phyloP scores from a whole-genome alignment of 2,329 filamentous ascomycete genomes.

The Talaromyces sp. region DNA sequence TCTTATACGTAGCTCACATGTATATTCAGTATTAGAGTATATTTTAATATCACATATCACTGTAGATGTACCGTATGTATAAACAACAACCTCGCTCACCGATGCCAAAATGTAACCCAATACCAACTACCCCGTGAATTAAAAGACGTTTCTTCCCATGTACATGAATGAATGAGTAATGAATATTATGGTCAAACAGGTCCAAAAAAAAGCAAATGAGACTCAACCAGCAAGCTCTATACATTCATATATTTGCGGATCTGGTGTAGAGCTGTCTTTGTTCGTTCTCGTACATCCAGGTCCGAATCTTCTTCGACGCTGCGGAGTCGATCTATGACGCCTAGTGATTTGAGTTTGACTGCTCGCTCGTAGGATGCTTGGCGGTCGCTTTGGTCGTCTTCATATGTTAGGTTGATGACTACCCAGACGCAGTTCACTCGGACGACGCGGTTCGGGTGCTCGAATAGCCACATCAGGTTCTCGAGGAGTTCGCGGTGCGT shows the following conservation, averaged over 20 bases:
- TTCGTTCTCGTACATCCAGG: conserved; percentile 78
- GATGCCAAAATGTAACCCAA: conserved; percentile 6
- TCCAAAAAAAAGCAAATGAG: neutral
- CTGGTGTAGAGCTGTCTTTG: conserved; percentile 75
- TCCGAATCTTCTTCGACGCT: conserved; percentile 67
- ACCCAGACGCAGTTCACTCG: conserved; percentile 79
- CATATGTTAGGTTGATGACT: conserved; percentile 79
- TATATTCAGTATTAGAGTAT: neutral
- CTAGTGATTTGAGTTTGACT: conserved; percentile 66
- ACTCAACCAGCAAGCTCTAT: neutral
- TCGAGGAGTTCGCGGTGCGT: conserved; percentile 73
- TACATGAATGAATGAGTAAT: conserved; percentile 6
- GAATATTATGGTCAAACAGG: conserved; percentile 5
- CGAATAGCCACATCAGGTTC: conserved; percentile 70
- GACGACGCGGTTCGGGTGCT: conserved; percentile 69
- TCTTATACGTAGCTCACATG: neutral
- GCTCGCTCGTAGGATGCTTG: conserved; percentile 66
- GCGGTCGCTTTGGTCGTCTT: conserved; percentile 70
- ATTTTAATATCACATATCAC: conserved; percentile 11
- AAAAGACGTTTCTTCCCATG: conserved; percentile 1
- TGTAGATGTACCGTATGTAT: conserved; percentile 5
- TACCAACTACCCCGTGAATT: neutral
- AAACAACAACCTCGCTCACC: conserved; percentile 10
- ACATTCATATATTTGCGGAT: conserved; percentile 46
- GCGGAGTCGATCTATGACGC: conserved; percentile 67